A percentile compares a stretch with the other conserved stretches of the same genome.
These are phyloP conservation scores for Ganoderma sinense DNA, from an alignment of 1,284 basidiomycete species.

Conservation along the genomic window DNA sequence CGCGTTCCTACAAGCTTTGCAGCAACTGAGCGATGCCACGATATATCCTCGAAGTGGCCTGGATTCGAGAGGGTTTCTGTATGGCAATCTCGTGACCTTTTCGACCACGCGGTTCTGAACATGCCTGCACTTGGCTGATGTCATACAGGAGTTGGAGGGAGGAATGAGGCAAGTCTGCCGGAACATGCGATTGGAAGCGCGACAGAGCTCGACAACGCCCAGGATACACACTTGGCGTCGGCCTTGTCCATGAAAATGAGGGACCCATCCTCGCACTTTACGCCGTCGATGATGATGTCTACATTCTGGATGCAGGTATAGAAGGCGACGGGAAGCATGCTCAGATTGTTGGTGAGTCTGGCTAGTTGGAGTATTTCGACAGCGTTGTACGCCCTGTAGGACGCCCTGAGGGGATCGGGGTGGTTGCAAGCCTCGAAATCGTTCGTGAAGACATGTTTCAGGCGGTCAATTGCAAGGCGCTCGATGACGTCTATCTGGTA, in stretches of 20 bases:
- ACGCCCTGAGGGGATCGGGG: no score
- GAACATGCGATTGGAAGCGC: not conserved
- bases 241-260: not conserved
- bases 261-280: not conserved
- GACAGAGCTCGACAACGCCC: not conserved
- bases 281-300: not conserved
- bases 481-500: conserved; percentile 4
- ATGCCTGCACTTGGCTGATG: not conserved
- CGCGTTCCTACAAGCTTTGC: not conserved
- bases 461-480: not conserved
- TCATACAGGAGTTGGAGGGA: not conserved
- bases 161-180: not conserved
- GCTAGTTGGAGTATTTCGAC: not conserved
- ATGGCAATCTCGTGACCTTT: not conserved
- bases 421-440: not conserved
- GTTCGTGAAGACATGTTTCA: not conserved
- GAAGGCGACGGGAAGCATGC: not conserved
- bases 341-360: not conserved
- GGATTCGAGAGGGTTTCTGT: no score
- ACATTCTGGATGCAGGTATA: not conserved
- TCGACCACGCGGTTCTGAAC: not conserved
- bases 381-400: not conserved
- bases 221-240: not conserved
- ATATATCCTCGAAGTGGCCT: no score
- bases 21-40: not conserved